Conservation (phyloP, 345 rosid genomes). For the Psidium friedrichsthalianum region DNA sequence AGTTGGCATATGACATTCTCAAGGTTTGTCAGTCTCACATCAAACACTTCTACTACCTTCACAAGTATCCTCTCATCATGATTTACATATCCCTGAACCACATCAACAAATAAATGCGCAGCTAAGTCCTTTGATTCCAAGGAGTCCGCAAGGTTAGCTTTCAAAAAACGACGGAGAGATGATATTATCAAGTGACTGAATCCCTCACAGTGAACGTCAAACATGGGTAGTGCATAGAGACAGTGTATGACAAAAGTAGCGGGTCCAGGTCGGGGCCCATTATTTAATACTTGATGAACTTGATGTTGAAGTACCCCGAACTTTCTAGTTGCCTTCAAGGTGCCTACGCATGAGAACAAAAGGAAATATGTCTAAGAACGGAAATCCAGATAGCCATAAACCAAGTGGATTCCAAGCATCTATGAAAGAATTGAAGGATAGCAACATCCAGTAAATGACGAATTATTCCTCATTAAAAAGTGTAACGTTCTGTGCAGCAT, state of each 20-base stretch:
- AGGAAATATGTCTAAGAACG: neutral
- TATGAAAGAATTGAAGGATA: neutral
- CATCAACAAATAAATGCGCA: conserved; percentile 43
- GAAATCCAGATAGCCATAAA: neutral
- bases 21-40: conserved; percentile 36
- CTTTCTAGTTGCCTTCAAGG: conserved; percentile 57
- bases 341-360: conserved; percentile 34
- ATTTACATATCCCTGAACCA: conserved; percentile 31
- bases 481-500: neutral
- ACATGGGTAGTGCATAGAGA: conserved; percentile 60
- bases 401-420: neutral
- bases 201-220: conserved; percentile 61
- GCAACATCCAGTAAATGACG: neutral
- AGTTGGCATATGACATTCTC: conserved; percentile 33
- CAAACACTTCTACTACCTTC: conserved; percentile 52
- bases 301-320: conserved; percentile 67
- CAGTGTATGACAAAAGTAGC: conserved; percentile 55
- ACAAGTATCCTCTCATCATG: conserved; percentile 55
- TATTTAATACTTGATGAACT: conserved; percentile 41
- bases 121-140: conserved; percentile 47
- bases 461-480: neutral
- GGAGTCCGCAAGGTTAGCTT: conserved; percentile 25
- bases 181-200: conserved; percentile 87
- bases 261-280: conserved; percentile 72
- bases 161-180: conserved; percentile 56